Conservation (phyloP, 306 rosid species). For the Pterocarpus macrocarpus region DNA sequence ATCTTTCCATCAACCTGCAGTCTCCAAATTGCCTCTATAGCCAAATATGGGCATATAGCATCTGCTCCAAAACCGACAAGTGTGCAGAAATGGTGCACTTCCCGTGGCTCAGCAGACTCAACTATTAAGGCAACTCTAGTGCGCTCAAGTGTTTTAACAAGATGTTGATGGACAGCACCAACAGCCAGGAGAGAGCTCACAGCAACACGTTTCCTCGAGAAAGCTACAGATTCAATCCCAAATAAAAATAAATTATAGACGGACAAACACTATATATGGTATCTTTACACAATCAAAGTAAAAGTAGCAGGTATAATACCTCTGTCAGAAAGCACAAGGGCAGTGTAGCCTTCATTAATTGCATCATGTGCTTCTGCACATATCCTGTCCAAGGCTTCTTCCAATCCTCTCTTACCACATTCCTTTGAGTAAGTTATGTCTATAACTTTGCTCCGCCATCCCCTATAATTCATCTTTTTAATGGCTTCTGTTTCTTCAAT, state of each 20-base stretch:
- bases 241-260: constrained; percentile 24
- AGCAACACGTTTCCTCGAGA: constrained; percentile 81
- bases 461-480: constrained; percentile 86
- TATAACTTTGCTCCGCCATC: constrained; percentile 91
- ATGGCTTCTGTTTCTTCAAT: constrained; percentile 84
- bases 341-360: constrained; percentile 83
- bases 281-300: constrained; percentile 29
- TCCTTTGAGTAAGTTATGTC: constrained; percentile 88
- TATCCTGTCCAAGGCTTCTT: constrained; percentile 86
- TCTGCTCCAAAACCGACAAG: constrained; percentile 97
- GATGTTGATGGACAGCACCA: constrained; percentile 96
- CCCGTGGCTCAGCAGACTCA: constrained; percentile 99
- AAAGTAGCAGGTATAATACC: constrained; percentile 56
- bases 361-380: constrained; percentile 87
- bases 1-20: constrained; percentile 96
- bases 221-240: constrained; percentile 60
- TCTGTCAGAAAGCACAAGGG: constrained; percentile 93
- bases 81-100: constrained; percentile 98
- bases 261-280: not conserved
- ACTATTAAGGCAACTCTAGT: constrained; percentile 90
- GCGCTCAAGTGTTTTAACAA: constrained; percentile 91
- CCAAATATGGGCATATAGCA: constrained; percentile 94
- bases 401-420: constrained; percentile 78
- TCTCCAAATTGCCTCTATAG: constrained; percentile 91
- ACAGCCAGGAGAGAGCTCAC: constrained; percentile 97